Evolutionary conservation across 106 monocot species (phyloP).

Genomic region (Dioscorea zingiberensis): DNA sequence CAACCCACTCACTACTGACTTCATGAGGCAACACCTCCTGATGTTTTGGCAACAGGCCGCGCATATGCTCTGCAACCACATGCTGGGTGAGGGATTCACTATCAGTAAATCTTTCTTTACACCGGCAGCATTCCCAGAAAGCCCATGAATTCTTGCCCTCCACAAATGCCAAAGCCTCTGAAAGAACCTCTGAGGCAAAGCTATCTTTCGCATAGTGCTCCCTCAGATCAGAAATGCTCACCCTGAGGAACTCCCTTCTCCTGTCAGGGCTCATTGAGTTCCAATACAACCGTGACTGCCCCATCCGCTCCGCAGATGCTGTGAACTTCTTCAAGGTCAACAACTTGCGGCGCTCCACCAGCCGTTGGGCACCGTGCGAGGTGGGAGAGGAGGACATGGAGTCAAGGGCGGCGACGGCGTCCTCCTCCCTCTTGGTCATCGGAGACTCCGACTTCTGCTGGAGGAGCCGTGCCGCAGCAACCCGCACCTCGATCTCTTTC

Average conservation of each 20-base stretch:
- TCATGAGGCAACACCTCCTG: constrained; percentile 57
- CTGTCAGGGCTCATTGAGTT: constrained; percentile 48
- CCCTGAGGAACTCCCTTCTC: constrained; percentile 38
- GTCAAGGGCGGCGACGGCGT: background rate
- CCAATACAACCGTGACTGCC: constrained; percentile 65
- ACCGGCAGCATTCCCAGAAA: constrained; percentile 67
- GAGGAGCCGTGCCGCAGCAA: constrained; percentile 70
- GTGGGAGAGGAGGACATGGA: constrained; percentile 21
- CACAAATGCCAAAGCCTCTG: constrained; percentile 56
- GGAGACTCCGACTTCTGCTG: constrained; percentile 43
- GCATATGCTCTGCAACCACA: constrained; percentile 53
- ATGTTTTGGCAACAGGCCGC: constrained; percentile 32
- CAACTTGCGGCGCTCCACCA: constrained; percentile 50
- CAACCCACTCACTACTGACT: constrained; percentile 50
- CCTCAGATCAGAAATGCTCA: constrained; percentile 43
- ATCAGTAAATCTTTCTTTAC: constrained; percentile 52
- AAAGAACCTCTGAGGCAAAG: constrained; percentile 28
- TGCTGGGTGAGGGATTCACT: constrained; percentile 55
- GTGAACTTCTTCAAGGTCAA: constrained; percentile 39
- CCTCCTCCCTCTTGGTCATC: background rate
- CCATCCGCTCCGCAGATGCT: constrained; percentile 42
- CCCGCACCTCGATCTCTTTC: constrained; percentile 92
- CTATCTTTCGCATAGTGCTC: constrained; percentile 61
- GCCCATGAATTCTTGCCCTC: constrained; percentile 49
- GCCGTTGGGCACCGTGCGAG: constrained; percentile 10